Percentiles rank a stretch among this genome's conserved stretches.
These are phyloP conservation scores for Plectosphaerella plurivora DNA, from an alignment of 2,329 filamentous ascomycete genomes.

Conservation along the genomic window DNA sequence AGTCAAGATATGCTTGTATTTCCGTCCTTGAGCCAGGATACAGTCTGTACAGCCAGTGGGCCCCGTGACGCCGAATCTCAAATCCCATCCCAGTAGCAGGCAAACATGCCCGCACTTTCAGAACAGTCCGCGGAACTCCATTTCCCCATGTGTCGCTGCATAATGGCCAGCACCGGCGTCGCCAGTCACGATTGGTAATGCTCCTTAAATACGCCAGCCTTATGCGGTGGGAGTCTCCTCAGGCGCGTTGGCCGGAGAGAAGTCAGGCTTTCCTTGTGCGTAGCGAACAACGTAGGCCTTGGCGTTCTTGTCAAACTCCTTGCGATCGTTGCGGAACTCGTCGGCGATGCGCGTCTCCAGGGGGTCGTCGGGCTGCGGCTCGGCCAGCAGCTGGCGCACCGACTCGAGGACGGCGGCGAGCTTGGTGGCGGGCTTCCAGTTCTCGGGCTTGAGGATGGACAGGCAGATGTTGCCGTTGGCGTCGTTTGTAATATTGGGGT, in stretches of 20 bases:
- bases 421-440: slow-evolving; percentile 87
- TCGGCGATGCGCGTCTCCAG: slow-evolving; percentile 84
- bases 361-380: slow-evolving; percentile 85
- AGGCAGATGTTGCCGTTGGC: slow-evolving; percentile 81
- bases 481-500: slow-evolving; percentile 91
- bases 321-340: slow-evolving; percentile 66
- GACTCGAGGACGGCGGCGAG: slow-evolving; percentile 73
- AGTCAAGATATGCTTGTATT: too few species aligned
- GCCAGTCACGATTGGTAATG: too few species aligned
- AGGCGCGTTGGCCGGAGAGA: background rate
- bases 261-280: slow-evolving; percentile 40
- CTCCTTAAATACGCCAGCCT: too few species aligned
- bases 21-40: too few species aligned
- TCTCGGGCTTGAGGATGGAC: slow-evolving; percentile 74
- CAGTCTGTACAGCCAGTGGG: too few species aligned
- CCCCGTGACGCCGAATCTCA: too few species aligned
- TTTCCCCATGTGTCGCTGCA: too few species aligned
- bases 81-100: too few species aligned
- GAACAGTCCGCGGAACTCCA: too few species aligned
- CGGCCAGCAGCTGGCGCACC: slow-evolving; percentile 66
- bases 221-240: background rate
- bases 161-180: too few species aligned
- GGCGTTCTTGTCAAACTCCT: slow-evolving; percentile 70
- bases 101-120: too few species aligned
- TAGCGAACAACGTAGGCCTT: slow-evolving; percentile 70